Percentiles rank a stretch among this genome's conserved stretches.
phyloP scores from a whole-genome alignment of 2,329 filamentous ascomycete species.

The Fusarium tjaetaba region DNA sequence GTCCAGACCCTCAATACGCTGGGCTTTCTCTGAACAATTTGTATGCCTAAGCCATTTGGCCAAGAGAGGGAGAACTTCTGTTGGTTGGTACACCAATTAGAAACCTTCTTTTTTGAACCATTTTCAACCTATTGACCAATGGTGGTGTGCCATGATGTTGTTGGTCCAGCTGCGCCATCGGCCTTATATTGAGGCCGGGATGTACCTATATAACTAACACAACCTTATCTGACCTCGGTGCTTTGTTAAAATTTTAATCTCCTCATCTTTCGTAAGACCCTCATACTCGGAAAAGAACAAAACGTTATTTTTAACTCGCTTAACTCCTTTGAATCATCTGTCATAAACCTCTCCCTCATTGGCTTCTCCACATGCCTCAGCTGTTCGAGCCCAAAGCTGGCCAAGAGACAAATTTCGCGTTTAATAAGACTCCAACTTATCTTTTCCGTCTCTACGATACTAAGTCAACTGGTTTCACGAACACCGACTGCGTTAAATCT shows the following conservation, averaged over 20 bases:
- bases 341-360: neutral
- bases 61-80: neutral
- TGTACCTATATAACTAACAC: too few species aligned
- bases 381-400: accelerated
- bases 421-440: neutral
- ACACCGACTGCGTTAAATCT: too few species aligned
- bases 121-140: neutral
- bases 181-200: neutral
- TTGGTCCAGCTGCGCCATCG: neutral
- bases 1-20: accelerated
- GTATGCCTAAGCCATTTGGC: neutral
- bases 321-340: too few species aligned
- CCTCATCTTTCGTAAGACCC: too few species aligned
- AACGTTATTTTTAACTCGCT: too few species aligned
- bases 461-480: too few species aligned
- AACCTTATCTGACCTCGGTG: neutral
- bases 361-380: neutral
- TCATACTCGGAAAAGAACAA: too few species aligned
- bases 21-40: neutral
- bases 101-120: accelerated
- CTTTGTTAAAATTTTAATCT: too few species aligned
- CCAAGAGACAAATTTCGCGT: accelerated
- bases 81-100: neutral
- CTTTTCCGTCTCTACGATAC: neutral
- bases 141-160: neutral